phyloP scores from a whole-genome alignment of 2,329 filamentous ascomycete genomes.

The Colletotrichum siamense region DNA sequence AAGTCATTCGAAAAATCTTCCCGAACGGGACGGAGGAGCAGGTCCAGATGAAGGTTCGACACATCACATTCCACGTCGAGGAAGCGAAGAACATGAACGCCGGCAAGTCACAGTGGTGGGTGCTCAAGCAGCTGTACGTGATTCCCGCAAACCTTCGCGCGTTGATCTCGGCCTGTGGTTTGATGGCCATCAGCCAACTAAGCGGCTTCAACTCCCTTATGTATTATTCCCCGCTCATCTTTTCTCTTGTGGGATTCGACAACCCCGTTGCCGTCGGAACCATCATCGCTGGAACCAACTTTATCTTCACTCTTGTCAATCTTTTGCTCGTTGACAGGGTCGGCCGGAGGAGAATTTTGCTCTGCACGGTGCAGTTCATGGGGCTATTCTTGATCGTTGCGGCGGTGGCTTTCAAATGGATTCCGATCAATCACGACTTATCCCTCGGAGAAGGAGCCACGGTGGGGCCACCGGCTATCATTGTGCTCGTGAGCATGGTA shows the following conservation, averaged over 20 bases:
- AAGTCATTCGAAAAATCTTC: slow-evolving; percentile 44
- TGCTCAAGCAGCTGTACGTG: slow-evolving; percentile 50
- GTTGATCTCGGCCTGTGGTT: slow-evolving; percentile 49
- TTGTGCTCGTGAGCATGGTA: slow-evolving; percentile 48
- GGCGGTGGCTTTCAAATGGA: slow-evolving; percentile 49
- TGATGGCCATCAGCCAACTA: slow-evolving; percentile 59
- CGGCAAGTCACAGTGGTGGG: slow-evolving; percentile 44
- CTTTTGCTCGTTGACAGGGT: slow-evolving; percentile 49
- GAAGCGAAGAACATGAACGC: slow-evolving; percentile 42
- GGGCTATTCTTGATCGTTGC: slow-evolving; percentile 43
- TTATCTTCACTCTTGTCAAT: slow-evolving; percentile 54
- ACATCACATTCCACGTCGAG: slow-evolving; percentile 44
- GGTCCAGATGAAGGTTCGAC: slow-evolving; percentile 47
- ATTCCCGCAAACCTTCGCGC: slow-evolving; percentile 49
- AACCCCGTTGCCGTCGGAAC: slow-evolving; percentile 52
- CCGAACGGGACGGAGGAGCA: slow-evolving; percentile 45
- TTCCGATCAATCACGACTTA: slow-evolving; percentile 47
- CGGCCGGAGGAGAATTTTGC: slow-evolving; percentile 49
- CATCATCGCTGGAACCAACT: slow-evolving; percentile 50
- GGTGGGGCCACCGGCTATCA: slow-evolving; percentile 33
- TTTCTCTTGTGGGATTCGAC: slow-evolving; percentile 53
- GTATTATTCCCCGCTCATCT: slow-evolving; percentile 56
- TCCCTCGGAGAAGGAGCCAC: slow-evolving; percentile 37
- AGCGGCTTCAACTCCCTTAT: slow-evolving; percentile 57
- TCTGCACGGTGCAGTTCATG: slow-evolving; percentile 51